A percentile compares a stretch with the other conserved stretches of the same genome.
phyloP scores from a whole-genome alignment of 2,329 filamentous ascomycete species.

The Xenoacremonium recifei region DNA sequence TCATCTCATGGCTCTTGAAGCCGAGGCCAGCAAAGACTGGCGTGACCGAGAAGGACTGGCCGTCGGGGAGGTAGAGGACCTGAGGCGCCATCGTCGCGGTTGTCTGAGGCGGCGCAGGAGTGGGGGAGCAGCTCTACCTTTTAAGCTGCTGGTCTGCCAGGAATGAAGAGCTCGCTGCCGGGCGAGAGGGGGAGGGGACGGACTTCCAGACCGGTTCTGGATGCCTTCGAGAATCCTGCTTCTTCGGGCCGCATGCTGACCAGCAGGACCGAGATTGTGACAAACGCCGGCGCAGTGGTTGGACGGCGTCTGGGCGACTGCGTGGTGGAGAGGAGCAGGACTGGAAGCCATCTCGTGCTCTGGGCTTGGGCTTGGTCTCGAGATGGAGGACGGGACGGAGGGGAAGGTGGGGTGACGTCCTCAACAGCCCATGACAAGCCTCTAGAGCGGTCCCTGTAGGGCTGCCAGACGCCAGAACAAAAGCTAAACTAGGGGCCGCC shows the following conservation, averaged over 20 bases:
- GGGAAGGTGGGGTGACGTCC: neutral
- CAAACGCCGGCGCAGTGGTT: slow-evolving; percentile 30
- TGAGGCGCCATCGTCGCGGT: slow-evolving; percentile 34
- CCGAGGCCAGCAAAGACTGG: slow-evolving; percentile 89
- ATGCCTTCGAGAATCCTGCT: slow-evolving; percentile 25
- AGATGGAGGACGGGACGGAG: slow-evolving; percentile 5
- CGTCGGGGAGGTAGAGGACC: slow-evolving; percentile 77
- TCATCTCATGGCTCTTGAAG: slow-evolving; percentile 81
- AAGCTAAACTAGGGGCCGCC: too few species aligned
- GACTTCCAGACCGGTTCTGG: slow-evolving; percentile 17
- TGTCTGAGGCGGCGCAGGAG: slow-evolving; percentile 7
- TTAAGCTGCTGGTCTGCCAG: slow-evolving; percentile 18
- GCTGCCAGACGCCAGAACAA: too few species aligned
- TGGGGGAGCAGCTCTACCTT: slow-evolving; percentile 22
- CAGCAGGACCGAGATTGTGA: slow-evolving; percentile 25
- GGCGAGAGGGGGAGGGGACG: slow-evolving; percentile 12
- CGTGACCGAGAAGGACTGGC: slow-evolving; percentile 75
- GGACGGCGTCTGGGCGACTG: slow-evolving; percentile 13
- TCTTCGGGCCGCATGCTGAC: slow-evolving; percentile 24
- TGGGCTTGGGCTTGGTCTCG: slow-evolving; percentile 10
- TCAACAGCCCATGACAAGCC: too few species aligned
- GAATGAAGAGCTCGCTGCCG: slow-evolving; percentile 5
- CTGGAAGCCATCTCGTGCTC: slow-evolving; percentile 9
- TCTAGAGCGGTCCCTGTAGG: too few species aligned
- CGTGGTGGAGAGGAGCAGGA: too few species aligned